A percentile compares a stretch with the other conserved stretches of the same genome.
phyloP scores from a whole-genome alignment of 352 stramenopile genomes.

The Paralagenidium karlingii region DNA sequence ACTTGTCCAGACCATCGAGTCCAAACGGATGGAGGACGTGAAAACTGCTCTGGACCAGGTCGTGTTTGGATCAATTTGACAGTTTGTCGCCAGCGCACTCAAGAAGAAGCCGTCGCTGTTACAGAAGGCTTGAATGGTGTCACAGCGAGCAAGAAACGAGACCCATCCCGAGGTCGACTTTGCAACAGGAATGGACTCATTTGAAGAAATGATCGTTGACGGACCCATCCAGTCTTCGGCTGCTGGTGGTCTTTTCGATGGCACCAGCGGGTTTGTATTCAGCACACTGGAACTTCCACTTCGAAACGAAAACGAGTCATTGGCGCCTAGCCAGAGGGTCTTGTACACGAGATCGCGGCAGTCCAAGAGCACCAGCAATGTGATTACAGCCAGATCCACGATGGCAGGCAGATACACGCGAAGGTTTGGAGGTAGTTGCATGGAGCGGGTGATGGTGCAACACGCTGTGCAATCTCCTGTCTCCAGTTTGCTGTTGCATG shows the following conservation, averaged over 20 bases:
- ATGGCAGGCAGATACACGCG: slow-evolving; percentile 3
- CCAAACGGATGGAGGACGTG: slow-evolving; percentile 1
- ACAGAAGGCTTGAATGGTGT: slow-evolving; percentile 7
- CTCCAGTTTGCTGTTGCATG: too few species aligned
- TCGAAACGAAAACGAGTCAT: slow-evolving; percentile 7
- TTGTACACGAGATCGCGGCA: slow-evolving; percentile 9
- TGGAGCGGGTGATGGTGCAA: too few species aligned
- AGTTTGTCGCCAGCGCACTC: slow-evolving; percentile 15
- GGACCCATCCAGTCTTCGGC: too few species aligned
- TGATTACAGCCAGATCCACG: slow-evolving; percentile 5
- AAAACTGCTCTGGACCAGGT: slow-evolving; percentile 9
- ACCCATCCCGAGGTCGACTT: slow-evolving; percentile 7
- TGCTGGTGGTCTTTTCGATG: too few species aligned
- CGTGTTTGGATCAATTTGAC: slow-evolving; percentile 5
- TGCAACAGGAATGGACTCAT: not conserved
- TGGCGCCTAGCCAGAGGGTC: slow-evolving; percentile 6
- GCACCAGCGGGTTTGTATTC: too few species aligned
- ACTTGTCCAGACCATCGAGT: slow-evolving; percentile 5
- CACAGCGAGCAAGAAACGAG: slow-evolving; percentile 9
- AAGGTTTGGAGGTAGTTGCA: too few species aligned
- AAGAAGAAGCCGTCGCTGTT: too few species aligned
- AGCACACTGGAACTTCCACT: slow-evolving; percentile 1
- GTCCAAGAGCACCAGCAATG: slow-evolving; percentile 5
- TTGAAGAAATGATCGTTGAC: too few species aligned
- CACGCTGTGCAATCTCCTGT: too few species aligned